Evolutionary conservation across 116 monocot species (phyloP).

Genomic region (Trichopus zeylanicus): DNA sequence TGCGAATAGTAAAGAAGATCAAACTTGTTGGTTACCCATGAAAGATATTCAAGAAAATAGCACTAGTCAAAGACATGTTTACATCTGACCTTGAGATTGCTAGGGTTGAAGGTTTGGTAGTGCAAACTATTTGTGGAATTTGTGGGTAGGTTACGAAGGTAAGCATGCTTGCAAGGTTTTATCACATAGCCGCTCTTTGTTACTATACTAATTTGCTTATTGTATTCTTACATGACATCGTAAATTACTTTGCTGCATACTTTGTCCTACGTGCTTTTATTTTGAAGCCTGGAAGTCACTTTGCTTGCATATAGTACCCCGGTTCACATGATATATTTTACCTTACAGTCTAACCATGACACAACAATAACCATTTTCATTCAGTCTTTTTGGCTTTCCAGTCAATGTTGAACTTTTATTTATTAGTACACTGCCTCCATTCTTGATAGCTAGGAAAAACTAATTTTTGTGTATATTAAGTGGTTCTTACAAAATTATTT

Average conservation of each 20-base stretch:
- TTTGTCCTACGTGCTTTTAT: background rate
- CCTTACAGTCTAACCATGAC: too few species aligned
- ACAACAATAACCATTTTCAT: too few species aligned
- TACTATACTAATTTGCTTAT: background rate
- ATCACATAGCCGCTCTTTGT: background rate
- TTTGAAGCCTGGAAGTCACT: too few species aligned
- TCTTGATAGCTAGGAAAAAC: too few species aligned
- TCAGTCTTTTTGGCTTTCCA: too few species aligned
- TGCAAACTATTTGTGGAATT: conserved; percentile 66
- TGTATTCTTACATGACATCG: background rate
- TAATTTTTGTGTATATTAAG: too few species aligned
- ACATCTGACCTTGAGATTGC: conserved; percentile 93
- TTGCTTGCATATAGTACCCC: too few species aligned
- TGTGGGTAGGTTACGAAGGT: conserved; percentile 82
- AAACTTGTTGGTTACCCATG: conserved; percentile 86
- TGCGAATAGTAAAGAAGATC: conserved; percentile 85
- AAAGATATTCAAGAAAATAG: conserved; percentile 93
- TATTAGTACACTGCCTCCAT: too few species aligned
- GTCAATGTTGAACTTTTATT: too few species aligned
- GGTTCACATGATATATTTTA: too few species aligned
- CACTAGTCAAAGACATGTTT: conserved; percentile 93
- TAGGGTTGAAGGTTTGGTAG: conserved; percentile 87
- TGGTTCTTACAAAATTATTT: too few species aligned
- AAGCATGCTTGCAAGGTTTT: conserved; percentile 3
- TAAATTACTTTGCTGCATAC: too few species aligned